These are phyloP conservation scores for Schizonepeta tenuifolia DNA, from an alignment of 257 asterid genomes.

Conservation along the genomic window DNA sequence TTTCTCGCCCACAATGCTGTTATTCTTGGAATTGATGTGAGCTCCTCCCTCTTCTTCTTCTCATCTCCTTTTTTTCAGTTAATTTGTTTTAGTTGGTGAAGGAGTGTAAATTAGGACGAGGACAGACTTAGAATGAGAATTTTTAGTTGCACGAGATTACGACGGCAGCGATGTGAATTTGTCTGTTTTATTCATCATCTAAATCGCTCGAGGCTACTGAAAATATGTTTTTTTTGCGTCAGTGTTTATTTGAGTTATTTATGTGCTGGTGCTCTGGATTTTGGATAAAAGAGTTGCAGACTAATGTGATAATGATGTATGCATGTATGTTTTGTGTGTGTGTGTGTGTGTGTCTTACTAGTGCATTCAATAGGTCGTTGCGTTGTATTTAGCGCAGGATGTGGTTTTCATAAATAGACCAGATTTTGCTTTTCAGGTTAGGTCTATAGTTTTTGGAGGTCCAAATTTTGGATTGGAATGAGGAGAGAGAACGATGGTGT, in stretches of 20 bases:
- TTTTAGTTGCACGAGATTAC: not conserved
- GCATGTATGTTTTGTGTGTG: not conserved
- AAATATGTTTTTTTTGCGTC: not conserved
- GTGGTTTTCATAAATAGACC: not conserved
- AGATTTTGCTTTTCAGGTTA: constrained; percentile 10
- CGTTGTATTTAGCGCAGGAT: not conserved
- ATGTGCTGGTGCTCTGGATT: not conserved
- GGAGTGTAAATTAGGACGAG: not conserved
- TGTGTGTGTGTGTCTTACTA: not conserved
- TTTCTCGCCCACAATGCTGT: constrained; percentile 77
- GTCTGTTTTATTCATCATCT: constrained; percentile 1
- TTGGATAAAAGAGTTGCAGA: constrained; percentile 17
- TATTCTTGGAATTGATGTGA: constrained; percentile 79
- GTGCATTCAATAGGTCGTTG: not conserved
- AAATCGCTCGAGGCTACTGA: not conserved
- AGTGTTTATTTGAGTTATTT: not conserved
- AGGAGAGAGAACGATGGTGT: not conserved
- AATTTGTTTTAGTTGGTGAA: constrained; percentile 17
- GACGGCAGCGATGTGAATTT: not conserved
- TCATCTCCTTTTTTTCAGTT: not conserved
- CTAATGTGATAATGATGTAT: not conserved
- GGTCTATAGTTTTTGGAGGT: not conserved
- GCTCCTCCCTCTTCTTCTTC: constrained; percentile 15
- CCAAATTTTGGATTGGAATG: not conserved
- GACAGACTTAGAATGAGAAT: not conserved